Percentiles rank a stretch among this genome's conserved stretches.
phyloP scores from a whole-genome alignment of 768 basidiomycete species.

The Naganishia randhawae region DNA sequence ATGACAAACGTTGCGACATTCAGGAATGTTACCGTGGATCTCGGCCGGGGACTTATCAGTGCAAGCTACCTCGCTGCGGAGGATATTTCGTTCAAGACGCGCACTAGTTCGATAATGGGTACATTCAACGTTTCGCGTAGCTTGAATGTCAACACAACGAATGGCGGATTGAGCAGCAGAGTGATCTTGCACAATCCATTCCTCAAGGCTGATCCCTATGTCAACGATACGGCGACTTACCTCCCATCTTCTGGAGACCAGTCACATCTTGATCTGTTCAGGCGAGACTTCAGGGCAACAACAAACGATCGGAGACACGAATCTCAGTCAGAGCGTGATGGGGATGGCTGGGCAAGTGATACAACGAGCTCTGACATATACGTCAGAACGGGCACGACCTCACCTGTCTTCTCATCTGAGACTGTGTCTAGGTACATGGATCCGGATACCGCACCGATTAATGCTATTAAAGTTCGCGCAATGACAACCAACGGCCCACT shows the following conservation, averaged over 20 bases:
- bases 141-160: conserved; percentile 42
- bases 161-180: conserved; percentile 29
- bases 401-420: conserved; percentile 5
- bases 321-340: not conserved
- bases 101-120: conserved; percentile 38
- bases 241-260: conserved; percentile 17
- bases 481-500: conserved; percentile 41
- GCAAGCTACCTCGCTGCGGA: conserved; percentile 38
- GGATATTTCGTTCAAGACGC: conserved; percentile 34
- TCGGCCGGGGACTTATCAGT: conserved; percentile 37
- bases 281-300: not conserved
- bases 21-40: conserved; percentile 32
- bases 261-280: conserved; percentile 9
- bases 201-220: not conserved
- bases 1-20: conserved; percentile 36
- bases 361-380: not conserved
- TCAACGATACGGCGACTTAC: conserved; percentile 15
- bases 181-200: conserved; percentile 30
- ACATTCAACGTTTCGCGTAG: conserved; percentile 41
- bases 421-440: conserved; percentile 4
- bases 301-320: not conserved
- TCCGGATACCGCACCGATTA: conserved; percentile 21
- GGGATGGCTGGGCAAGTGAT: not conserved
- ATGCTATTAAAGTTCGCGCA: conserved; percentile 38
- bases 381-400: not conserved